phyloP scores from a whole-genome alignment of 75 land plant species.

The Isoetes taiwanensis region DNA sequence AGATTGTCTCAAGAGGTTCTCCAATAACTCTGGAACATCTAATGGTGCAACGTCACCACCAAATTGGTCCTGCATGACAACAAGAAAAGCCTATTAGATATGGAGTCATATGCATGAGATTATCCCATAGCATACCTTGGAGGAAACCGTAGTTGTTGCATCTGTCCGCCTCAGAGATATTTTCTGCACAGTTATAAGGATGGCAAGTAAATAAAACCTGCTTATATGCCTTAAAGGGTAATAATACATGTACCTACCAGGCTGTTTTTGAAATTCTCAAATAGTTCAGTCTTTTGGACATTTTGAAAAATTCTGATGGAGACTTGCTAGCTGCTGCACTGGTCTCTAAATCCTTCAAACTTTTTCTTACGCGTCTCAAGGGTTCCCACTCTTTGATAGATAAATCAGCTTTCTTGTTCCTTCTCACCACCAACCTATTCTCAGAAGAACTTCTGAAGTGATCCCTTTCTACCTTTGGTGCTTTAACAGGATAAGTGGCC shows the following conservation, averaged over 20 bases:
- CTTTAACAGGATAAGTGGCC: conserved; percentile 4
- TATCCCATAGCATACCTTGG: too few species aligned
- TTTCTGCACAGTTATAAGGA: too few species aligned
- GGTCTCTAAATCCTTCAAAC: conserved; percentile 56
- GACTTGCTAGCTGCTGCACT: conserved; percentile 29
- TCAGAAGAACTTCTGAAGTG: conserved; percentile 12
- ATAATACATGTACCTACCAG: conserved; percentile 28
- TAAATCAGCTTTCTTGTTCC: conserved; percentile 1
- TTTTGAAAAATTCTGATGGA: conserved; percentile 42
- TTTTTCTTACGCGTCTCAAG: conserved; percentile 42
- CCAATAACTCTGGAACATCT: conserved; percentile 81
- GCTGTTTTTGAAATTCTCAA: conserved; percentile 60
- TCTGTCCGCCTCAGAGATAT: too few species aligned
- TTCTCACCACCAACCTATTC: conserved; percentile 7
- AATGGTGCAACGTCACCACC: conserved; percentile 88
- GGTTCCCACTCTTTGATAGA: conserved; percentile 65
- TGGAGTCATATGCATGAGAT: too few species aligned
- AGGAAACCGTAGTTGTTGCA: too few species aligned
- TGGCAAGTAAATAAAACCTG: neutral
- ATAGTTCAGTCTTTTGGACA: conserved; percentile 48
- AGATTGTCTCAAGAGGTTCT: conserved; percentile 67
- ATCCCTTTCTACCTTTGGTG: conserved; percentile 8
- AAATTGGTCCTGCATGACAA: too few species aligned
- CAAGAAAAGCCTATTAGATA: too few species aligned
- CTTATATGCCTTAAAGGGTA: neutral